These are phyloP conservation scores for Phytophthora foliorum DNA, from an alignment of 352 stramenopile species.

Conservation along the genomic window DNA sequence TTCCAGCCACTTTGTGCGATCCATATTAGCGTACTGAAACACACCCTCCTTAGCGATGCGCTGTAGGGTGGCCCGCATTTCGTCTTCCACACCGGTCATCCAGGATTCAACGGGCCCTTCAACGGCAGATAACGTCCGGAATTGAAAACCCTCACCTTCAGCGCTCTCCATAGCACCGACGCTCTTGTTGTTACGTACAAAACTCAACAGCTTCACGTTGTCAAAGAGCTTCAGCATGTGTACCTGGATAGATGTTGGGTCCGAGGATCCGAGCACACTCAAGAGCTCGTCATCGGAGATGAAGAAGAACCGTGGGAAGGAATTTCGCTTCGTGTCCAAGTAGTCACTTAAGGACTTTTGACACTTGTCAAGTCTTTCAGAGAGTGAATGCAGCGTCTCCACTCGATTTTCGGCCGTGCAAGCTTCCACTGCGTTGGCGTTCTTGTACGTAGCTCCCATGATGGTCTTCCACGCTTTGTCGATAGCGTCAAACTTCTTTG, in stretches of 20 bases:
- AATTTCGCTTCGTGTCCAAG: conserved; percentile 92
- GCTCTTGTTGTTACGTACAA: conserved; percentile 91
- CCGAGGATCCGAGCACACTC: conserved; percentile 91
- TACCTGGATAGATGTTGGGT: conserved; percentile 93
- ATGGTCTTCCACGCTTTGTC: conserved; percentile 95
- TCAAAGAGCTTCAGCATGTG: conserved; percentile 97
- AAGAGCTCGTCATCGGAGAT: conserved; percentile 95
- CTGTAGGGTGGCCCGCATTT: conserved; percentile 91
- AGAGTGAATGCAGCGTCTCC: conserved; percentile 90
- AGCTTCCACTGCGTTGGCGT: conserved; percentile 92
- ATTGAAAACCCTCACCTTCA: conserved; percentile 92
- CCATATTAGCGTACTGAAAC: conserved; percentile 91
- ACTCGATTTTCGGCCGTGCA: conserved; percentile 91
- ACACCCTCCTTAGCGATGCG: conserved; percentile 94
- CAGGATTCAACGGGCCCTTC: conserved; percentile 94
- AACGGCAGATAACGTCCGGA: conserved; percentile 78
- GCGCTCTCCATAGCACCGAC: conserved; percentile 93
- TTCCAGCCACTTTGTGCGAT: conserved; percentile 90
- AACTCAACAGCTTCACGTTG: conserved; percentile 94
- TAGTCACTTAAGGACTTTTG: conserved; percentile 94
- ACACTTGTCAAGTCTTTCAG: conserved; percentile 91
- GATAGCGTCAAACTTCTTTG: conserved; percentile 95
- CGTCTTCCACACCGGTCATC: conserved; percentile 94
- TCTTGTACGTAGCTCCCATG: conserved; percentile 93
- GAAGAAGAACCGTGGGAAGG: conserved; percentile 96